phyloP scores from a whole-genome alignment of 1,284 basidiomycete species.

The Leccinum solheimii region DNA sequence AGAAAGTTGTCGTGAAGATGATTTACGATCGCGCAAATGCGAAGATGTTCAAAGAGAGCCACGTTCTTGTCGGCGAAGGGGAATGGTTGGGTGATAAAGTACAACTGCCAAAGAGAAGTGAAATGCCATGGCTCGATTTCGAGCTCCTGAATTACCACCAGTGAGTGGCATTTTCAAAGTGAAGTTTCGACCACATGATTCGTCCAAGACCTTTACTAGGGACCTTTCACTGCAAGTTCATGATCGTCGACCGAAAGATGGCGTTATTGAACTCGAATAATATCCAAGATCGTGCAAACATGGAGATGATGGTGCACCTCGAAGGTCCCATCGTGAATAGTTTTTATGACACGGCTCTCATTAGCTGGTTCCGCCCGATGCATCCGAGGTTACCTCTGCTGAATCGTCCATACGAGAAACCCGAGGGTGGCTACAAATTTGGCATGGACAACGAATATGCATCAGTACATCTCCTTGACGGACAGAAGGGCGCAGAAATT shows the following conservation, averaged over 20 bases:
- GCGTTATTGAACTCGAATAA: constrained; percentile 77
- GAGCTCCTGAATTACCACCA: constrained; percentile 57
- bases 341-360: constrained; percentile 73
- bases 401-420: constrained; percentile 26
- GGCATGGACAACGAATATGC: constrained; percentile 49
- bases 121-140: constrained; percentile 62
- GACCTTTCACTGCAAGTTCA: constrained; percentile 80
- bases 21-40: constrained; percentile 70
- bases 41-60: constrained; percentile 57
- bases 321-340: constrained; percentile 72
- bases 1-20: constrained; percentile 58
- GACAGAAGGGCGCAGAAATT: constrained; percentile 30
- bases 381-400: constrained; percentile 58
- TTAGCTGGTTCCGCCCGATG: constrained; percentile 63
- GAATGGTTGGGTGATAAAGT: constrained; percentile 51
- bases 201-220: constrained; percentile 58
- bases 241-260: constrained; percentile 73
- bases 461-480: constrained; percentile 32
- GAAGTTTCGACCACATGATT: constrained; percentile 18
- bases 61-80: constrained; percentile 50
- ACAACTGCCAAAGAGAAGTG: constrained; percentile 54
- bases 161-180: constrained; percentile 17
- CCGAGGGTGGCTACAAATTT: constrained; percentile 45
- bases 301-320: constrained; percentile 68
- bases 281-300: constrained; percentile 69